A percentile compares a stretch with the other conserved stretches of the same genome.
Evolutionary conservation across 805 yeast species (phyloP).

Genomic region (Priceomyces fermenticarens): DNA sequence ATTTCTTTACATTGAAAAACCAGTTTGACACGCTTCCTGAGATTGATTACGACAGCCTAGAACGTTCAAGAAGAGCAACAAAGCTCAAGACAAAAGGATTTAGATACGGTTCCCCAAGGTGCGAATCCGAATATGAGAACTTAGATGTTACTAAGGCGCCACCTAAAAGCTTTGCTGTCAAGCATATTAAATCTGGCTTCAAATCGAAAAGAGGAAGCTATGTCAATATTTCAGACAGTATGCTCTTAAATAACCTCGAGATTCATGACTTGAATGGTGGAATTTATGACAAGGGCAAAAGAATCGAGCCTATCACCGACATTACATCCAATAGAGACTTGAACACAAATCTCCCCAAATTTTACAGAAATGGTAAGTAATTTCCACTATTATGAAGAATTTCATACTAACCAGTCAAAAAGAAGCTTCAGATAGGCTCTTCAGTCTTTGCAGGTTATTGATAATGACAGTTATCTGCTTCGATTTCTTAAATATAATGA

Average conservation of each 20-base stretch:
- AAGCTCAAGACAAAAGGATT: conserved; percentile 18
- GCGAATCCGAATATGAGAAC: conserved; percentile 32
- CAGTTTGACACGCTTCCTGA: conserved; percentile 41
- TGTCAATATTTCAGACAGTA: conserved; percentile 42
- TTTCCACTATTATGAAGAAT: conserved; percentile 7
- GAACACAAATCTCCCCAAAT: conserved; percentile 15
- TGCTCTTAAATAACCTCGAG: conserved; percentile 40
- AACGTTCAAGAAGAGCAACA: conserved; percentile 19
- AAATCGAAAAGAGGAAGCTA: conserved; percentile 46
- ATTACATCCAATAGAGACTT: conserved; percentile 14
- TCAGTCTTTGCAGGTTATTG: too few relatives aligned
- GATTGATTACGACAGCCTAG: conserved; percentile 18
- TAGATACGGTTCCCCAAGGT: conserved; percentile 23
- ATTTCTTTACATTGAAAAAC: conserved; percentile 39
- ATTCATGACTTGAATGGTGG: conserved; percentile 45
- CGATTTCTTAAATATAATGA: background rate
- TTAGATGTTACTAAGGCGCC: conserved; percentile 40
- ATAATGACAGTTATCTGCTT: background rate
- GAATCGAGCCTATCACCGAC: conserved; percentile 16
- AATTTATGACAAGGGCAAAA: conserved; percentile 21
- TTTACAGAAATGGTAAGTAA: conserved; percentile 41
- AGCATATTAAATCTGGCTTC: conserved; percentile 50
- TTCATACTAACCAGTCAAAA: background rate
- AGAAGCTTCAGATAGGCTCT: too few relatives aligned
- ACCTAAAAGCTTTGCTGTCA: conserved; percentile 43